phyloP scores from a whole-genome alignment of 257 asterid genomes.

The Coffea eugenioides region DNA sequence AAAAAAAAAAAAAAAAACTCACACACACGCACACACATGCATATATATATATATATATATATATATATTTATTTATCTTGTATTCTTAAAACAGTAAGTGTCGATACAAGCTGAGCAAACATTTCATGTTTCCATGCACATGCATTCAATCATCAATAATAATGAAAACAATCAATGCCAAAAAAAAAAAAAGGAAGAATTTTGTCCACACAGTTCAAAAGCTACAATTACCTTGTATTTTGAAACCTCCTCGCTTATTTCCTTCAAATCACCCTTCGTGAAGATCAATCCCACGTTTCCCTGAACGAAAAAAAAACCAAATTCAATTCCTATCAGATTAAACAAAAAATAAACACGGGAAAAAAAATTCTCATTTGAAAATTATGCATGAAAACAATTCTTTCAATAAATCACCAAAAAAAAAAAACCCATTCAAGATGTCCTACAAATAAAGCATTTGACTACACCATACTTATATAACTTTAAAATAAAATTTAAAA shows the following conservation, averaged over 20 bases:
- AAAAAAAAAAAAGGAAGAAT: not conserved
- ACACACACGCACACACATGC: no score
- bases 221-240: slow-evolving; percentile 16
- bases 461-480: not conserved
- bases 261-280: slow-evolving; percentile 24
- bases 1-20: no score
- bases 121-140: no score
- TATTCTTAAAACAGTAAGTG: no score
- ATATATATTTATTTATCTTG: no score
- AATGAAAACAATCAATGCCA: no score
- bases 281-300: slow-evolving; percentile 26
- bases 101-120: no score
- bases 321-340: not conserved
- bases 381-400: not conserved
- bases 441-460: not conserved
- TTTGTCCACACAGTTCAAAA: not conserved
- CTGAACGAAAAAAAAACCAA: not conserved
- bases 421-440: not conserved
- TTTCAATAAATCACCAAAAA: no score
- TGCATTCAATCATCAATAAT: no score
- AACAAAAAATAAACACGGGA: not conserved
- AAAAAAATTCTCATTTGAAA: no score
- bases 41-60: no score
- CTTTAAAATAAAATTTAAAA: not conserved
- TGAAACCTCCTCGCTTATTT: slow-evolving; percentile 22